A percentile compares a stretch with the other conserved stretches of the same genome.
Evolutionary conservation across 805 yeast species (phyloP).

Genomic region (Suhomyces emberorum): DNA sequence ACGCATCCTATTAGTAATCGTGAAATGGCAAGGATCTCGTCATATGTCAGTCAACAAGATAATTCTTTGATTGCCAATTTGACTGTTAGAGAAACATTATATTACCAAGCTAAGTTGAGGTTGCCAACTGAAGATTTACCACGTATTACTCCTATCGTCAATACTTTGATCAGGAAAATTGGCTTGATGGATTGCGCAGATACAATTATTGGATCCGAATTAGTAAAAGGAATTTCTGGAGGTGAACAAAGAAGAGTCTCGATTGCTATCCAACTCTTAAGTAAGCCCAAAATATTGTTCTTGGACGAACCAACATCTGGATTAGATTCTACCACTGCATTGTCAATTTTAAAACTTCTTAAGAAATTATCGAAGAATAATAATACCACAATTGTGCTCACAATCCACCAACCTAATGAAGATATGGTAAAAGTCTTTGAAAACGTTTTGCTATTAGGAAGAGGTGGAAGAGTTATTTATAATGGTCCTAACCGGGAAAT

Average conservation of each 20-base stretch:
- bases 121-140: constrained; percentile 17
- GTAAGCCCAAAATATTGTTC: constrained; percentile 22
- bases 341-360: constrained; percentile 17
- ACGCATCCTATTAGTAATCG: constrained; percentile 13
- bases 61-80: constrained; percentile 20
- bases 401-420: constrained; percentile 26
- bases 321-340: constrained; percentile 23
- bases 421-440: constrained; percentile 20
- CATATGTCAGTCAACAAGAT: constrained; percentile 25
- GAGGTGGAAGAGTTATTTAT: constrained; percentile 22
- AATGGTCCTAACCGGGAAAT: constrained; percentile 14
- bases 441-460: constrained; percentile 19
- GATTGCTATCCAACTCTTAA: constrained; percentile 26
- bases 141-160: constrained; percentile 15
- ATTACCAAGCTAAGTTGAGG: constrained; percentile 23
- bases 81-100: constrained; percentile 26
- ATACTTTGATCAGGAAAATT: constrained; percentile 16
- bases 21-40: constrained; percentile 17
- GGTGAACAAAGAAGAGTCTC: constrained; percentile 28
- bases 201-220: constrained; percentile 20
- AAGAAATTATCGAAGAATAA: constrained; percentile 14
- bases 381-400: constrained; percentile 22
- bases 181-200: constrained; percentile 28
- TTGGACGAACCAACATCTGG: constrained; percentile 30
- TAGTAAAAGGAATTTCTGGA: constrained; percentile 25